Conservation (phyloP, 2,329 filamentous ascomycete species). For the Beauveria scarabaeidicola region DNA sequence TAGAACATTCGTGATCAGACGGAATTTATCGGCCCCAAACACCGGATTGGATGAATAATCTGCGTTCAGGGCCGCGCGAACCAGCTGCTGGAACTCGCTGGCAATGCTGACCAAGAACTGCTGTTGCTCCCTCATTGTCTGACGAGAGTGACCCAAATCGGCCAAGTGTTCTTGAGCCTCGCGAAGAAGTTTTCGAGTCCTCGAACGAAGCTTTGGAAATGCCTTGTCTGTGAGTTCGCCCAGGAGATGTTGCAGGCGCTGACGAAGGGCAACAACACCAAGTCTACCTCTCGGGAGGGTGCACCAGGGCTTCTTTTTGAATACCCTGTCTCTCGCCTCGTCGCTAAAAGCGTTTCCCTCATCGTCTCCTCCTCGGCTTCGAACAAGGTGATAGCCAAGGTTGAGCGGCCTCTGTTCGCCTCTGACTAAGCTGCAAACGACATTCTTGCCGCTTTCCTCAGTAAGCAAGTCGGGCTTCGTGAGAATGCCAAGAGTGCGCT, state of each 20-base stretch:
- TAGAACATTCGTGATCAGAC: slow-evolving; percentile 17
- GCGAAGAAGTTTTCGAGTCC: slow-evolving; percentile 13
- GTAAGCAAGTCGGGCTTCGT: slow-evolving; percentile 38
- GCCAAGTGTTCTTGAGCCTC: slow-evolving; percentile 9
- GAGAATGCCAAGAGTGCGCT: slow-evolving; percentile 34
- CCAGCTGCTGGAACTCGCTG: slow-evolving; percentile 15
- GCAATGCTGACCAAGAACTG: slow-evolving; percentile 15
- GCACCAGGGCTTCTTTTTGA: background rate
- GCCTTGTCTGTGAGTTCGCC: slow-evolving; percentile 20
- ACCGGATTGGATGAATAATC: slow-evolving; percentile 12
- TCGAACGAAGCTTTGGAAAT: slow-evolving; percentile 20
- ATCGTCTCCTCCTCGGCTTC: slow-evolving; percentile 19
- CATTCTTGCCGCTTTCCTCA: slow-evolving; percentile 14
- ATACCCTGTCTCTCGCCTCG: background rate
- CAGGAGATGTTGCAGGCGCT: slow-evolving; percentile 18
- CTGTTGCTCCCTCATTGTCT: slow-evolving; percentile 14
- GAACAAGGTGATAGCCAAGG: slow-evolving; percentile 18
- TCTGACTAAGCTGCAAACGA: slow-evolving; percentile 12
- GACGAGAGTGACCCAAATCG: slow-evolving; percentile 12
- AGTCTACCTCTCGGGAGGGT: slow-evolving; percentile 16
- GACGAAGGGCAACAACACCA: slow-evolving; percentile 18
- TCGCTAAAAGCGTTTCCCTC: background rate
- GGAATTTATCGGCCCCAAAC: slow-evolving; percentile 13
- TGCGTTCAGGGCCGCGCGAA: slow-evolving; percentile 9
- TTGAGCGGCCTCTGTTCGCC: slow-evolving; percentile 15